Base-by-base conservation (phyloP, 768 basidiomycete species). In the Termitomyces sp. region DNA sequence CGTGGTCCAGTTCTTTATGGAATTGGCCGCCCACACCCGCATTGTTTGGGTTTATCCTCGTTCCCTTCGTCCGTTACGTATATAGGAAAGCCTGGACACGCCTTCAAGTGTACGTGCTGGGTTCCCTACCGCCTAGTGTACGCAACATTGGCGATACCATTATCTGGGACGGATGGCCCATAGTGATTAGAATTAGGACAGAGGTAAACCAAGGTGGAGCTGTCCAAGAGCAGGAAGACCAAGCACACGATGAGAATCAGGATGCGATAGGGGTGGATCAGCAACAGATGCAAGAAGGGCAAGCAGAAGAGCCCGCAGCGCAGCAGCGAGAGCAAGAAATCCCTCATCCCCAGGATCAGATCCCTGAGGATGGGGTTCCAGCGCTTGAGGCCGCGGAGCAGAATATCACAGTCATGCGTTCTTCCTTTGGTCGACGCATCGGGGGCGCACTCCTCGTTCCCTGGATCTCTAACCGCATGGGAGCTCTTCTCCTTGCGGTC, bases 361-460 rank as follows among this genome's bases (percentile, higher is more conserved):
- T 57, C 8, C 57, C 55, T 3, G 54, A 61, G 31, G 70, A 77
- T 29, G 76, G 63, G n/a, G 31, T 31, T 16, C 83, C 74, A 8
- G 80, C 71, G 0, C 66, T 73, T 10, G 71, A 69, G 51, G 85
- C 78, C 2, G 84, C 85, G 1, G 81, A 84, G 62, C 80, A 81
- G 60, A 79, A 82, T 42, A 79, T 88, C 54, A 77, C 80, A 42
- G 72, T 84, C 62, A 81, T 82, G 20, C 77, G 81, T 18, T 74
- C 81, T 18, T 84, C 86, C 0, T 65, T 90, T 4, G 89, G 88
- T 1, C 81, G 88, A 13, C 73, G 82, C 63, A 69, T 92, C 48
- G 86, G 85, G 22, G 88, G 89, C 4, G 87, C 89, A 0, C 71
- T 92, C 18, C 71, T 86, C 57, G 75, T 88, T 51, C 90, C 90